Evolutionary conservation across 108 stramenopile genomes (phyloP).

Genomic region (Pseudonitzschia multistriata): DNA sequence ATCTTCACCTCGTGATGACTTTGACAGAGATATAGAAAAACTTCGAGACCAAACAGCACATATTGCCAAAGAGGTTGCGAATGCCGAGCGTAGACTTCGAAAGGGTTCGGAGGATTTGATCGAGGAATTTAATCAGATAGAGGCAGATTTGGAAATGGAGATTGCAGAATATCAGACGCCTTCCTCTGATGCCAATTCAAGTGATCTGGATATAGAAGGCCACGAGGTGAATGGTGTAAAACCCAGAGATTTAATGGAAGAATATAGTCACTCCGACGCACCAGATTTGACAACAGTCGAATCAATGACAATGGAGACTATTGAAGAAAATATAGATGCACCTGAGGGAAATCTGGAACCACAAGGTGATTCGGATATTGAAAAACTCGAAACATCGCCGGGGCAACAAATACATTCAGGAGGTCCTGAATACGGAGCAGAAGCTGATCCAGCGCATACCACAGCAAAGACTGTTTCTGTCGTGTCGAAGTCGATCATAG

Average conservation of each 20-base stretch:
- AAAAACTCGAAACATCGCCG: background rate
- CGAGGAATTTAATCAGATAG: background rate
- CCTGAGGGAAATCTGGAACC: too few species aligned
- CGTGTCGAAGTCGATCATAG: background rate
- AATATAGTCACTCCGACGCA: background rate
- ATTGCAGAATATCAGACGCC: background rate
- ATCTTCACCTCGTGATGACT: background rate
- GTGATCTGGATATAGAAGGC: too few species aligned
- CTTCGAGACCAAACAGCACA: background rate
- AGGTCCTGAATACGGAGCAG: slow-evolving; percentile 4
- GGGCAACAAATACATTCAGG: background rate
- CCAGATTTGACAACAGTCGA: background rate
- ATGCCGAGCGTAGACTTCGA: background rate
- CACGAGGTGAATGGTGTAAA: background rate
- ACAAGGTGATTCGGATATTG: background rate
- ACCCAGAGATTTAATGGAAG: background rate
- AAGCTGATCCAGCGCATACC: slow-evolving; percentile 13
- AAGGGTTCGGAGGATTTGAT: background rate
- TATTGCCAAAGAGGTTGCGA: background rate
- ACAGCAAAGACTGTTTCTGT: too few species aligned
- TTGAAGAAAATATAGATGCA: too few species aligned
- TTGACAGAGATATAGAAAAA: background rate
- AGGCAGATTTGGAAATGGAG: background rate
- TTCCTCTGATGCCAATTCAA: background rate
- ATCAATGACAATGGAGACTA: too few species aligned